Base-by-base conservation (phyloP, 805 yeast species). In the Vanderwaltozyma tropicalis region DNA sequence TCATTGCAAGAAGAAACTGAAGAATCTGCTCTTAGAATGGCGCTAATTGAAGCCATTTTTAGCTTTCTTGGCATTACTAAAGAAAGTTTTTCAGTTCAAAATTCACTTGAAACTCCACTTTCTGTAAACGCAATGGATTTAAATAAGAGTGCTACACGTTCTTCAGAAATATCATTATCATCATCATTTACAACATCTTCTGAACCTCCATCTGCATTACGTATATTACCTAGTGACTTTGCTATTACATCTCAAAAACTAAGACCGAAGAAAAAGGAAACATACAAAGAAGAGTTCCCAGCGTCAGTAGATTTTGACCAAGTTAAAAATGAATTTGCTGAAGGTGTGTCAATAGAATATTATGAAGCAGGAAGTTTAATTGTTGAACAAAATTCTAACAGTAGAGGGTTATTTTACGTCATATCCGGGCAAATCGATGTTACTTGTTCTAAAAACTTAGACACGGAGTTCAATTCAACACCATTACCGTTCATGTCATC, bases 381-480 rank as follows among this genome's bases (percentile, higher is more conserved):
- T 1, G 74, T 82, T 10, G 69, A 75, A 38, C 83, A 82, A 43
- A 76, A 80, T 35, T 72, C 77, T 12, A 68, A 71, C 34, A 75
- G 79, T 33, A 74, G 78, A 1, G 98, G 97, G 0, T 55, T 89
- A 11, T 85, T 68, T 53, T 89, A 80, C 51, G 78, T 89, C 4
- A 72, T 89, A 35, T 80, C 80, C 39, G 98, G 98, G 2, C 49
- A 67, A 5, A 60, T 89, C 27, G 86, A 81, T 31, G 83, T 86
- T 8, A 47, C 53, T 8, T 38, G 38, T 7, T 24, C 30, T n/a
- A 31, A 17, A 5, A 7, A 29, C 19, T 31, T 26, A 18, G 31
- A 28, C 5, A 28, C 22, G 24, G 40, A 27, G 8, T 20, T 31
- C 15, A 15, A 32, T 10, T 8, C 28, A 9, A 11, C 28, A 5